phyloP scores from a whole-genome alignment of 345 rosid species.

The Eucalyptus marginata region DNA sequence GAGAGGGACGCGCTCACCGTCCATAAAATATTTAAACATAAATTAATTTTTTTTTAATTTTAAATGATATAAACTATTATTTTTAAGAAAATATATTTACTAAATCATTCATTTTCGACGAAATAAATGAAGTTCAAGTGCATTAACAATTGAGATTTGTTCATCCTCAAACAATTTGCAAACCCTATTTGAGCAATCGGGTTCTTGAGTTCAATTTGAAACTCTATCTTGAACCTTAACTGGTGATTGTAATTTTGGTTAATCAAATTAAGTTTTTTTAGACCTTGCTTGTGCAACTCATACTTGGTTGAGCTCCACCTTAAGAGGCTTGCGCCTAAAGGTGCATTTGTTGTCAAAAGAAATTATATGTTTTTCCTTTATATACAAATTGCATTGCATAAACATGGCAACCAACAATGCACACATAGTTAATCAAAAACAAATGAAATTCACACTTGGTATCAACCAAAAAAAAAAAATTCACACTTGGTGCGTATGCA shows the following conservation, averaged over 20 bases:
- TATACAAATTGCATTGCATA: background rate
- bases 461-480: no score
- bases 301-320: background rate
- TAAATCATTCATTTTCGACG: no score
- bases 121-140: accelerated
- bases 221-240: background rate
- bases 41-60: background rate
- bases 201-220: background rate
- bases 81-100: background rate
- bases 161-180: background rate
- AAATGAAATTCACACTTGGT: background rate
- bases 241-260: background rate
- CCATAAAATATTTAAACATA: no score
- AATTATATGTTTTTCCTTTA: background rate
- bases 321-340: background rate
- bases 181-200: background rate
- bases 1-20: background rate
- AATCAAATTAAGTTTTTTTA: background rate
- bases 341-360: background rate
- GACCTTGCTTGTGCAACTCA: background rate
- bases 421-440: background rate
- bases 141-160: background rate
- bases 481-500: background rate
- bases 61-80: no score
- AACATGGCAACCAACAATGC: background rate